Evolutionary conservation across 2,329 filamentous ascomycete genomes (phyloP), one percentile per base, ranked within the genome.

Genomic region (Alternaria gansuensis): DNA sequence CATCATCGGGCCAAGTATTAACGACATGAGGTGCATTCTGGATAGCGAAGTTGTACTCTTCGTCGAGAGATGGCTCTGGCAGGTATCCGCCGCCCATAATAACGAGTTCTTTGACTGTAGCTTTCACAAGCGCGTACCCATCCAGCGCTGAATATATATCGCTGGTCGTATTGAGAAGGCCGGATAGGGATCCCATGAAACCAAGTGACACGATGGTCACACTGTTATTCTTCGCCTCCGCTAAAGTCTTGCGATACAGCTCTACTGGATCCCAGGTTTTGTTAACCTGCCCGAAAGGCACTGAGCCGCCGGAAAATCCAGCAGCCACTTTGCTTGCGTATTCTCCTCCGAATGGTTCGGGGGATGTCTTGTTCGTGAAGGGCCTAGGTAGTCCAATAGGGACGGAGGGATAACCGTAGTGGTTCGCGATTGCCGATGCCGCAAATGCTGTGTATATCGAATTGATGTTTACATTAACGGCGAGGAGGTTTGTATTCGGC

Each of bases 71-170:
- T 7, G 24, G 40, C 13, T 45, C 39, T 14, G 75, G 76, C 0
- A 82, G 82, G 54, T 84, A 85, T 6, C 57, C 69, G 11, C 83
- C 83, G 24, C 83, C 84, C 83, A 85, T 85, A 5, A 85, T 65
- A 2, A 85, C 80, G 1, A 85, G 74, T 66, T 85, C 79, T 1
- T 69, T 66, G 2, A 85, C 82, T 62, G 85, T 85, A 9, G 61
- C 53, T 1, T 71, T 60, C 23, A 85, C 61, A 2, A 85, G 78
- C 8, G 76, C 76, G 1, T 65, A 69, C 0, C 83, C 82, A 8
- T 68, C 59, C 10, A 83, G 74, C 8, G 68, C 41, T 0, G 80
- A 81, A 57, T 77, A 68, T 0, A 40, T 36, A 60, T 85, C 83
- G 0, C 77, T 68, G 0, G 76, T 74, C 13, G 82, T 82, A 60